Conservation (phyloP, 2,329 filamentous ascomycete species). For the Epichloe elymi region DNA sequence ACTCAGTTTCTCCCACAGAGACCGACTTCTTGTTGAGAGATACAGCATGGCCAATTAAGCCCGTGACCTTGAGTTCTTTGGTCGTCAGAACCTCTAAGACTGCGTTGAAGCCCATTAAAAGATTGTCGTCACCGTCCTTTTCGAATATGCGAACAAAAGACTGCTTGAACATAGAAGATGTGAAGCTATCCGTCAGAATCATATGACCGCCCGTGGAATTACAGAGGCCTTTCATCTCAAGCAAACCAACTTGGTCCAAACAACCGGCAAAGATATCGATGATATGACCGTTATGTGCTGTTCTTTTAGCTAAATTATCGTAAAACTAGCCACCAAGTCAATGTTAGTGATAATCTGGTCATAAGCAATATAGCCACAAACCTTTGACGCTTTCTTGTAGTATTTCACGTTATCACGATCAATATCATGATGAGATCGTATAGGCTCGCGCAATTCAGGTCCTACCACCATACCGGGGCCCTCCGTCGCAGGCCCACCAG, state of each 20-base stretch:
- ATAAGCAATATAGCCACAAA: constrained; percentile 22
- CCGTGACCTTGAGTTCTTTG: constrained; percentile 96
- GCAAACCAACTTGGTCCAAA: constrained; percentile 87
- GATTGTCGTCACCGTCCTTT: constrained; percentile 86
- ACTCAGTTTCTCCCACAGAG: constrained; percentile 94
- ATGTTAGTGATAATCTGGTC: neutral
- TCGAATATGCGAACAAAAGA: constrained; percentile 96
- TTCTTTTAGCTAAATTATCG: constrained; percentile 82
- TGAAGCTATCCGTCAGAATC: constrained; percentile 96
- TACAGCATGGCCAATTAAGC: constrained; percentile 89
- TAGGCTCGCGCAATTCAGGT: constrained; percentile 87
- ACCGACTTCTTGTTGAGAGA: constrained; percentile 97
- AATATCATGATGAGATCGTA: constrained; percentile 96
- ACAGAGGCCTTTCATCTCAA: constrained; percentile 95
- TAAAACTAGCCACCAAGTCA: constrained; percentile 53
- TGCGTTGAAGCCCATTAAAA: constrained; percentile 97
- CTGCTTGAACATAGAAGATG: constrained; percentile 98
- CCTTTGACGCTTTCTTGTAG: constrained; percentile 97
- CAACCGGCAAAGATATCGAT: constrained; percentile 97
- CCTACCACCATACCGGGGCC: constrained; percentile 95
- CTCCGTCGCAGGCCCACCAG: constrained; percentile 87
- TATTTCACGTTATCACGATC: constrained; percentile 98
- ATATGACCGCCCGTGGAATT: constrained; percentile 97
- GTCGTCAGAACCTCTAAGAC: constrained; percentile 92
- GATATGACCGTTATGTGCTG: constrained; percentile 91